These are phyloP conservation scores for Candolleomyces efflorescens DNA, from an alignment of 768 basidiomycete genomes.

Conservation along the genomic window DNA sequence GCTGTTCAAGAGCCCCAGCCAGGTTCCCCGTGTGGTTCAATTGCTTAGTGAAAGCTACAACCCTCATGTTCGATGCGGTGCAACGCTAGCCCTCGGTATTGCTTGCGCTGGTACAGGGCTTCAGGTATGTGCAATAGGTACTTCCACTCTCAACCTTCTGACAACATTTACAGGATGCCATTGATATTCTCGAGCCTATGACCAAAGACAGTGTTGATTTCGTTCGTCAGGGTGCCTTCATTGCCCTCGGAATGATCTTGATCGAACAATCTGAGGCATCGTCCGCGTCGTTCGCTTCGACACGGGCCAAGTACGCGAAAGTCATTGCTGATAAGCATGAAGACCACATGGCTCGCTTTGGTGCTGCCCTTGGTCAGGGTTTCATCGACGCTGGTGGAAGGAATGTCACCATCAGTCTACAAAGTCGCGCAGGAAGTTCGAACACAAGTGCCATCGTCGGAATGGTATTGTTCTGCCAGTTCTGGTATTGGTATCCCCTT, in stretches of 20 bases:
- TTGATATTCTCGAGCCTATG: constrained; percentile 96
- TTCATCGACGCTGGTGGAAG: constrained; percentile 97
- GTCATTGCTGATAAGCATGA: constrained; percentile 96
- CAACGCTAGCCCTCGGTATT: constrained; percentile 93
- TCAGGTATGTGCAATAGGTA: constrained; percentile 49
- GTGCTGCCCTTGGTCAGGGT: constrained; percentile 93
- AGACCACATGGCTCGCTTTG: constrained; percentile 98
- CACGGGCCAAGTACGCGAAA: constrained; percentile 82
- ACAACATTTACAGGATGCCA: constrained; percentile 67
- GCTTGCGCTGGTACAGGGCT: constrained; percentile 97
- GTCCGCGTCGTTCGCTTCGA: constrained; percentile 74
- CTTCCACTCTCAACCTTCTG: background rate
- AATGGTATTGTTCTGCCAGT: constrained; percentile 97
- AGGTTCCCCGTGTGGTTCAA: constrained; percentile 96
- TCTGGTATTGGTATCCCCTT: constrained; percentile 99
- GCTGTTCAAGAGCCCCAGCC: constrained; percentile 93
- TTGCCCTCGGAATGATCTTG: constrained; percentile 94
- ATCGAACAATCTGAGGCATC: constrained; percentile 94
- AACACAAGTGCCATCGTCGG: constrained; percentile 96
- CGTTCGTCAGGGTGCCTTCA: constrained; percentile 95
- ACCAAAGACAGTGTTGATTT: constrained; percentile 98
- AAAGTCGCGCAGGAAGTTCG: constrained; percentile 87
- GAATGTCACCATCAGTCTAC: constrained; percentile 91
- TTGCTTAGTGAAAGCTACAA: constrained; percentile 97
- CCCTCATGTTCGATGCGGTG: constrained; percentile 96